These are phyloP conservation scores for Fusarium decemcellulare DNA, from an alignment of 2,329 filamentous ascomycete genomes.

Conservation along the genomic window DNA sequence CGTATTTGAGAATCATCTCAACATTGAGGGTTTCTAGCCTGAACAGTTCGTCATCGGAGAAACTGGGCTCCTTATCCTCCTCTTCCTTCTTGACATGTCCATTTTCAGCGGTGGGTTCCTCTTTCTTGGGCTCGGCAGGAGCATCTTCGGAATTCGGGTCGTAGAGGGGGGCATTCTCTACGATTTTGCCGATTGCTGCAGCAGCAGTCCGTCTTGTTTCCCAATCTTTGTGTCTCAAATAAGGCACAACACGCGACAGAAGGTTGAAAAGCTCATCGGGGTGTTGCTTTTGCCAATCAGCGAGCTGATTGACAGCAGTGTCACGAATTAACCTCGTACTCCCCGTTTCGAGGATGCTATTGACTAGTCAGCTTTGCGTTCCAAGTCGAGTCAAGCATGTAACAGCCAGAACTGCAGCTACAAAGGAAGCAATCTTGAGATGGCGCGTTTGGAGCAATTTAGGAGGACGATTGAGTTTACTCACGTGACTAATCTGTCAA, in stretches of 20 bases:
- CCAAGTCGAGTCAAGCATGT: background rate
- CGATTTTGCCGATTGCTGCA: conserved; percentile 94
- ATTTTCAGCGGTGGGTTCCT: conserved; percentile 51
- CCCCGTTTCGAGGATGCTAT: conserved; percentile 93
- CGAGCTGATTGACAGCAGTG: conserved; percentile 95
- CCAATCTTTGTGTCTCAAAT: conserved; percentile 95
- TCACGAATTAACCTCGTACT: conserved; percentile 97
- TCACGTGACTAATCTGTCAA: conserved; percentile 90
- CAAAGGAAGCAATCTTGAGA: no score
- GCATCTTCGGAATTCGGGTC: conserved; percentile 88
- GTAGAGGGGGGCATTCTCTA: conserved; percentile 88
- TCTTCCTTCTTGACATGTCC: conserved; percentile 73
- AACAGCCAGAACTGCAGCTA: no score
- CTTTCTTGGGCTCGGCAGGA: conserved; percentile 57
- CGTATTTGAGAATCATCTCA: conserved; percentile 83
- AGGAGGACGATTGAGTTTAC: conserved; percentile 53
- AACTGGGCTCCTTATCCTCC: conserved; percentile 59
- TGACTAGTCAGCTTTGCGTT: conserved; percentile 26
- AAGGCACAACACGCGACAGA: conserved; percentile 93
- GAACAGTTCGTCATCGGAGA: conserved; percentile 74
- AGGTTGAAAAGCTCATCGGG: conserved; percentile 98
- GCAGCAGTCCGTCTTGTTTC: conserved; percentile 94
- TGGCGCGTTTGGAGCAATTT: background rate
- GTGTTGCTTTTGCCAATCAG: conserved; percentile 98
- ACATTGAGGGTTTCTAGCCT: conserved; percentile 84